Conservation (phyloP, 306 rosid genomes). For the Casuarina cunninghamiana region DNA sequence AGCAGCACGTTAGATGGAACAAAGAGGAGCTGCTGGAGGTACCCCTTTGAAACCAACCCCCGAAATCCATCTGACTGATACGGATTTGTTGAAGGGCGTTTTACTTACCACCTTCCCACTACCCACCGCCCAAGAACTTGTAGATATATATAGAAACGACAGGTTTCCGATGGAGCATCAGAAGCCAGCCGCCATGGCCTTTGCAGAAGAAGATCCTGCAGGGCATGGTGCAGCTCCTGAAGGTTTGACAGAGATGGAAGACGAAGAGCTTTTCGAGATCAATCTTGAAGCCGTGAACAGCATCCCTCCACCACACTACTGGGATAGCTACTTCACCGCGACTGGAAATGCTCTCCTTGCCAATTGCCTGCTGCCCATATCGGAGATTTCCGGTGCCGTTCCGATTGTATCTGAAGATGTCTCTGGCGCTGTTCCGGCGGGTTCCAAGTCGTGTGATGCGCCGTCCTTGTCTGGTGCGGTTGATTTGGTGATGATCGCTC, state of each 20-base stretch:
- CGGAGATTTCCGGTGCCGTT: constrained; percentile 58
- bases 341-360: constrained; percentile 62
- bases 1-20: constrained; percentile 36
- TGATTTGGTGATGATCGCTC: constrained; percentile 26
- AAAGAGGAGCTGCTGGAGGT: constrained; percentile 38
- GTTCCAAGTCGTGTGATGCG: constrained; percentile 18
- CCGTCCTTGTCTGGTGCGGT: constrained; percentile 14
- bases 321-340: constrained; percentile 40
- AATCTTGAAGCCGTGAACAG: constrained; percentile 48
- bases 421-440: constrained; percentile 14
- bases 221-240: constrained; percentile 15
- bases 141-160: not conserved
- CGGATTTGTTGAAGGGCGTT: constrained; percentile 64
- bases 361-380: constrained; percentile 62
- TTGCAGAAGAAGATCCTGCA: constrained; percentile 16
- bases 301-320: constrained; percentile 34
- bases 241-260: constrained; percentile 39
- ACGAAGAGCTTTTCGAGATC: constrained; percentile 72
- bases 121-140: not conserved
- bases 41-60: constrained; percentile 28
- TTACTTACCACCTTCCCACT: constrained; percentile 60
- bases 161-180: not conserved
- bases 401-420: constrained; percentile 38
- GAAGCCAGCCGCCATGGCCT: constrained; percentile 37
- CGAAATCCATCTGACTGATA: constrained; percentile 20